Base-by-base conservation (phyloP, 805 yeast genomes). In the Suhomyces prunicola region DNA sequence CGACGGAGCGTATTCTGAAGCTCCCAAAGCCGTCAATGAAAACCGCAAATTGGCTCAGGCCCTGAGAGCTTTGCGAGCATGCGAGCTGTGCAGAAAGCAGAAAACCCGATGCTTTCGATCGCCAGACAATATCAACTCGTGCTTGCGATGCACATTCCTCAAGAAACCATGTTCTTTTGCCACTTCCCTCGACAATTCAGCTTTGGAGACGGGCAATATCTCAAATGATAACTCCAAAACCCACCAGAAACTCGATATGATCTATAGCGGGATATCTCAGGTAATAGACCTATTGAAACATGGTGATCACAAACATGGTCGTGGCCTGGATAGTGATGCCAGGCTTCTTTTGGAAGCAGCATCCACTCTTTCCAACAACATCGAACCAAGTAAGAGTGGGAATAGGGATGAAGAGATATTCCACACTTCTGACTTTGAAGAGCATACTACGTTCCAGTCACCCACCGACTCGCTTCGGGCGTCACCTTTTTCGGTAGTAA, bases 41-140 rank as follows among this genome's bases (percentile, higher is more conserved):
- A 55, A 51, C 39, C 47, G 60, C 6, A 55, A 49, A 39, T 33
- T 52, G 31, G 60, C 54, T 7, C 62, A 59, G 50, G 72, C 71
- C 1, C 63, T 71, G 6, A 57, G 87, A 42, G 81, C 85, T 0
- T 59, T 78, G 1, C 72, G 70, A 47, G 88, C 88, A 0, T 83
- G 88, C 63, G 77, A 76, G 6, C 61, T 72, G 6, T 83, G 88
- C 60, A 72, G 87, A 44, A 75, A 72, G 48, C 83, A 79, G 55
- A 83, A 83, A 69, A 80, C 90, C 0, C 68, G 87, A 53, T 86
- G 91, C 58, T 79, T 84, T 61, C 79, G 85, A 48, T 74, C 83
- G 10, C 73, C 80, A 1, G 74, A 69, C 24, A 71, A 76, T 15
- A 59, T 69, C 5, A 65, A 70, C 7, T 72, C 82, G 2, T 86